Evolutionary conservation across 176 grass and related monocot species (phyloP).

Genomic region (Dactylis glomerata): DNA sequence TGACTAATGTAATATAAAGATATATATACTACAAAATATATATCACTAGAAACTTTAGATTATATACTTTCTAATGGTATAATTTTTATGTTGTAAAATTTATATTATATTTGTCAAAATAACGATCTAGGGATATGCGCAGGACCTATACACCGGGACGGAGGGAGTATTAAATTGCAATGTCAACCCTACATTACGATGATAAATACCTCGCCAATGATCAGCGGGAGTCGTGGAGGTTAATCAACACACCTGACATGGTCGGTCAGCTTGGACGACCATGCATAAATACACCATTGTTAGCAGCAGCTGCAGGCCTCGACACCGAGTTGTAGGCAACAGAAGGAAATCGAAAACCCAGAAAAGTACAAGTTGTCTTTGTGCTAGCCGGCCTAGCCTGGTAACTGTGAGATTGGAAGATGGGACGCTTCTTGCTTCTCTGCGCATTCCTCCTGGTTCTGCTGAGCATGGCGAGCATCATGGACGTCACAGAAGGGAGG

Average conservation of each 20-base stretch:
- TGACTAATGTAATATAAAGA: too few species aligned
- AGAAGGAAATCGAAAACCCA: neutral
- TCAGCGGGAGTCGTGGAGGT: neutral
- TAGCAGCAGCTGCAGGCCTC: neutral
- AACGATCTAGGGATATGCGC: too few species aligned
- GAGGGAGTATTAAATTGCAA: neutral
- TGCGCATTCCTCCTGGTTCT: constrained; percentile 8
- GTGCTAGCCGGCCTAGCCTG: too few species aligned
- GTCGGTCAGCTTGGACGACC: neutral
- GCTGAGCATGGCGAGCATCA: constrained; percentile 15
- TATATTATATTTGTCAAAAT: too few species aligned
- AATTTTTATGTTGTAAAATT: too few species aligned
- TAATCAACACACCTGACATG: neutral
- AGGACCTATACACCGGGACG: too few species aligned
- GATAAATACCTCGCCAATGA: neutral
- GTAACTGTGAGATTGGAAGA: constrained; percentile 12
- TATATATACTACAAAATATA: too few species aligned
- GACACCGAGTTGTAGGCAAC: neutral
- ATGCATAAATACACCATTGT: neutral
- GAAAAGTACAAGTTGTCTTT: neutral
- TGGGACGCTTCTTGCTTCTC: neutral
- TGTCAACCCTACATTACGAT: neutral
- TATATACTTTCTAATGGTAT: too few species aligned
- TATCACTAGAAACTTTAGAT: too few species aligned
- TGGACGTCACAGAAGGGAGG: constrained; percentile 24